Evolutionary conservation across 2,329 filamentous ascomycete genomes (phyloP), one percentile per base, ranked within the genome.

Genomic region (Aspergillus clavatus): DNA sequence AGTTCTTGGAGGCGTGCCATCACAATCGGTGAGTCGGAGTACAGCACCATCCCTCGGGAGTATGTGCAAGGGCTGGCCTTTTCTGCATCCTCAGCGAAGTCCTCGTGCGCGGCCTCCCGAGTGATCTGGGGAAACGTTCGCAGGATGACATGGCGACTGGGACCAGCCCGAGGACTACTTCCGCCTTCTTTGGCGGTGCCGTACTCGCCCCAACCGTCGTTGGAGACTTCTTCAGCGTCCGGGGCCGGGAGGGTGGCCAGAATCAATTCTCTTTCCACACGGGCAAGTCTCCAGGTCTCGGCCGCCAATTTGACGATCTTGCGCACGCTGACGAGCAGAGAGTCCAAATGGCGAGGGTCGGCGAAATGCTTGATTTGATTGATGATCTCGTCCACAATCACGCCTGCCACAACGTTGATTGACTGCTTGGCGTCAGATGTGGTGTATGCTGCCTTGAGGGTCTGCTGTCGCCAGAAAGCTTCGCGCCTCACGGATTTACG

Each of bases 391-490:
- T 79, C 75, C 7, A 80, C 75, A 22, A 80, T 76, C 14, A 73
- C 72, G 4, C 74, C 72, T 0, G 78, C 78, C 14, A 74, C 75
- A 8, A 75, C 72, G 46, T 78, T 78, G 55, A 79, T 78, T 14
- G 74, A 72, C 52, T 77, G 72, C 50, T 80, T 80, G 1, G 77
- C 78, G 46, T 76, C 75, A 2, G 73, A 75, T 27, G 75, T 74
- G 5, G 76, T 79, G 59, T 79, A 80, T 7, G 77, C 74, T 14
- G 78, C 77, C 48, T 77, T 75, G 11, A 80, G 70, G 2, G 77
- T 80, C 51, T 80, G 76, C 45, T 79, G 76, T 42, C 78, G 68
- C 78, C 78, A 80, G 46, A 79, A 75, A 3, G 78, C 75, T 57
- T 80, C 78, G 45, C 76, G 75, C 7, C 76, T 70, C 16, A 76